Conservation (phyloP, 129 eudicot species). For the Centrapalus pauciflorus region DNA sequence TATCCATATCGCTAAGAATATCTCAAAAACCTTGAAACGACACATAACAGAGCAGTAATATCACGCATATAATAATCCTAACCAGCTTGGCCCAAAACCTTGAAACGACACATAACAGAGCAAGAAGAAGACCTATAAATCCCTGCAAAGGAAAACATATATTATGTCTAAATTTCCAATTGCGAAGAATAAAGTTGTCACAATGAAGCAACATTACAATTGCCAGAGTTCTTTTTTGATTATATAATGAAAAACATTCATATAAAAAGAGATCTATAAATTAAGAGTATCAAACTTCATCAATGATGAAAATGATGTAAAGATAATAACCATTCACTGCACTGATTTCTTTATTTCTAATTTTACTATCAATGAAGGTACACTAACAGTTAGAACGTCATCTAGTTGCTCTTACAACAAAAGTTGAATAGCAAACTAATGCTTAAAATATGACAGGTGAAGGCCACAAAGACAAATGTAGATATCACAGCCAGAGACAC, state of each 20-base stretch:
- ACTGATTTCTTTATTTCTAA: neutral
- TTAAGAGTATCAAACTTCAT: neutral
- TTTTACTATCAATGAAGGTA: constrained; percentile 2
- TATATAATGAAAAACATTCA: neutral
- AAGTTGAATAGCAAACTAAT: neutral
- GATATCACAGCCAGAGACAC: too few species aligned
- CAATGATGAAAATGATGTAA: neutral
- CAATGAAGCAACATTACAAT: neutral
- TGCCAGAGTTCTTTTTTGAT: neutral
- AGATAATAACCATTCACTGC: neutral
- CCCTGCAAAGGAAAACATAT: constrained; percentile 46
- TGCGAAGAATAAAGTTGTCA: neutral
- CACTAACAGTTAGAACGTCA: neutral
- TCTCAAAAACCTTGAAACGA: constrained; percentile 85
- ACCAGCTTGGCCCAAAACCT: constrained; percentile 52
- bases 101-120: constrained; percentile 60
- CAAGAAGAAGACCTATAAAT: constrained; percentile 67
- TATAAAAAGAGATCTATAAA: neutral
- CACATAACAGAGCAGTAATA: constrained; percentile 67
- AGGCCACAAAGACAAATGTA: neutral
- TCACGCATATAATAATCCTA: constrained; percentile 93
- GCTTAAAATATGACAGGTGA: neutral
- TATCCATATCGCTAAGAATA: constrained; percentile 73
- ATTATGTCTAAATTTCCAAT: constrained; percentile 2
- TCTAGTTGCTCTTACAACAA: neutral